Evolutionary conservation across 768 basidiomycete genomes (phyloP).

Genomic region (Boletus speciosus): DNA sequence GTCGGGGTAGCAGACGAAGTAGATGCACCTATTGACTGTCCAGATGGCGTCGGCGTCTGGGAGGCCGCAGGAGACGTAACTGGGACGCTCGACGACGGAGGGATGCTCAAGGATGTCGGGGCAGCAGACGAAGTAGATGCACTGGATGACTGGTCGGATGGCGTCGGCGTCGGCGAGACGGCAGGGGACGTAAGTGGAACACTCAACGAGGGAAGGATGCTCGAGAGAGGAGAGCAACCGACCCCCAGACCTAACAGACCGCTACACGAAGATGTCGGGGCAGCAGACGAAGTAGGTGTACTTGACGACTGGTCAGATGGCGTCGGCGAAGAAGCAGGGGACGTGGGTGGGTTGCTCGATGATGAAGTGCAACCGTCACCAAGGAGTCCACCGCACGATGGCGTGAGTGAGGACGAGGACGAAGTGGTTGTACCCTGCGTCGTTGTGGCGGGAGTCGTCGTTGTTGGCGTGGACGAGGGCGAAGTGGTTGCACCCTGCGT

Average conservation of each 20-base stretch:
- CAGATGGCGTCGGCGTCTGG: background rate
- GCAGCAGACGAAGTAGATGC: no score
- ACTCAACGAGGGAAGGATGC: background rate
- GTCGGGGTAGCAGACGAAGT: background rate
- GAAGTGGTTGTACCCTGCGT: background rate
- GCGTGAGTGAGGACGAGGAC: background rate
- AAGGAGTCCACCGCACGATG: constrained; percentile 4
- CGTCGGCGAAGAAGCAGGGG: background rate
- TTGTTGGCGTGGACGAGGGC: background rate
- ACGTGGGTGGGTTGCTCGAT: background rate
- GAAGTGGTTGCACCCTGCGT: background rate
- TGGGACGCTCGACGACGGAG: no score
- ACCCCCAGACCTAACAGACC: background rate
- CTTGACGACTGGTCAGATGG: background rate
- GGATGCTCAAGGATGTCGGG: background rate
- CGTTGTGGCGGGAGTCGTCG: background rate
- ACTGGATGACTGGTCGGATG: background rate
- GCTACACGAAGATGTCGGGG: constrained; percentile 1
- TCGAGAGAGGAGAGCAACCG: background rate
- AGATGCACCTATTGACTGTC: background rate
- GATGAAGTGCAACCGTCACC: constrained; percentile 8
- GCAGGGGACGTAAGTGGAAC: background rate
- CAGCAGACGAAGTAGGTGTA: background rate
- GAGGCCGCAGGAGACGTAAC: background rate
- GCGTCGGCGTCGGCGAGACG: background rate